Base-by-base conservation (phyloP, 2,329 filamentous ascomycete species). In the Alternaria viburni region DNA sequence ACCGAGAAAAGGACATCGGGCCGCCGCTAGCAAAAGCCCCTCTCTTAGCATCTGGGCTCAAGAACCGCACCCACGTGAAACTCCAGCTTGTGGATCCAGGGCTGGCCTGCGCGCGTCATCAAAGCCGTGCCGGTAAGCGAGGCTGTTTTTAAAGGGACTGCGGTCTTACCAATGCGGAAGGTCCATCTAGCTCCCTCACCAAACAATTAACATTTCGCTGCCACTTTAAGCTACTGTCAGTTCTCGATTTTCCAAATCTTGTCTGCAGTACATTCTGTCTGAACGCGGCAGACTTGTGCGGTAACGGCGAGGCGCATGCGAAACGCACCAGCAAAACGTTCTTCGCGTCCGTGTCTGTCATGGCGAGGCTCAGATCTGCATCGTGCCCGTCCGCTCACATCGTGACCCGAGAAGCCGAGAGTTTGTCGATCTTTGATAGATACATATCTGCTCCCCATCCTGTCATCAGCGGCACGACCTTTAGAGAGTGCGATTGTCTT, bases 51-150 rank as follows among this genome's bases (percentile, higher is more conserved):
- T 68, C 69, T 71, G 62, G 72, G 70, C 67, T 65, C 59, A 65
- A 55, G 59, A 62, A 69, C 70, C 65, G 65, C 64, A 69, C 72
- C 76, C 76, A 78, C 75, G 75, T 77, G 74, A 77, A 76, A 76
- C 71, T 69, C 69, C 57, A 62, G 57, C 60, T 26, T 52, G 71
- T 71, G 70, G 73, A 68, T 61, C 68, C 71, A 74, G 70, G 73
- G 72, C 47, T 50, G 59, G 61, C 62, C 73, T 78, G 75, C 74
- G 73, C 72, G 73, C 72, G 73, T 76, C 76, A 77, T 78, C 64
- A 68, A 57, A 58, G 50, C 69, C 67, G 56, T 71, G 68, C 74
- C 71, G 72, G 72, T 63, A 73, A 74, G 70, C 71, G 71, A 74
- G 49, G 49, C 49, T 36, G 49, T 52, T 52, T 36, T 17, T 12